Evolutionary conservation across 768 basidiomycete genomes (phyloP), one percentile per base, ranked within the genome.

Genomic region (Agaricus sinodeliciosus): DNA sequence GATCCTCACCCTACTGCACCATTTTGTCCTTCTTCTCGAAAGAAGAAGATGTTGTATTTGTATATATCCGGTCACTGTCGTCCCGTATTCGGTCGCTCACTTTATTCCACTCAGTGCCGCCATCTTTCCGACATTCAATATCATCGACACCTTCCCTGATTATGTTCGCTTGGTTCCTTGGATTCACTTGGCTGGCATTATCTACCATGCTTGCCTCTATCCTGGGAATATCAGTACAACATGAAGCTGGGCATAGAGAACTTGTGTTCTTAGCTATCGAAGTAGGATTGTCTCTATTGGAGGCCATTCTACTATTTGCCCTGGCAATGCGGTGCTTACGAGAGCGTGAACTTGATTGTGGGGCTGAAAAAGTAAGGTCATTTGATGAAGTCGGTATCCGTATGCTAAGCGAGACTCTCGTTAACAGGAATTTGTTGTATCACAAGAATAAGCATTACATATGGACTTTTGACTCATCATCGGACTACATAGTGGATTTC

Each of bases 241-340:
- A 35, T 15, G 26, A 15, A 22, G 43, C 22, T 22, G 35, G 18
- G 12, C 22, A 28, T 25, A 15, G 19, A 3, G 40, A 34, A 11
- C 31, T 36, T 6, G 19, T 13, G 2, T 36, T 13, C 15, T 34
- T 51, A 12, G 26, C 35, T 15, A 22, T 22, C 2, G 43, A 43
- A 31, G 43, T 51, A 9, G 11, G 43, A 15, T 16, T 44, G n/a
- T 43, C 50, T 4, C 22, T 51, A 9, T 3, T 51, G 15, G 50
- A 51, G 43, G 35, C 26, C 7, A 37, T 43, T 18, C 6, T 43
- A 26, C 19, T 51, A 6, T 25, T 44, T 19, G 34, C 43, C 15
- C n/a, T 51, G 34, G 50, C 31, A 12, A 12, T 19, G 4, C 36
- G 42, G 43, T 51, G 42, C 36, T 51, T 51, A 9, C 42, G 41